A percentile compares a stretch with the other conserved stretches of the same genome.
Conservation (phyloP, 441 rosid genomes). For the Brassica hybrid region DNA sequence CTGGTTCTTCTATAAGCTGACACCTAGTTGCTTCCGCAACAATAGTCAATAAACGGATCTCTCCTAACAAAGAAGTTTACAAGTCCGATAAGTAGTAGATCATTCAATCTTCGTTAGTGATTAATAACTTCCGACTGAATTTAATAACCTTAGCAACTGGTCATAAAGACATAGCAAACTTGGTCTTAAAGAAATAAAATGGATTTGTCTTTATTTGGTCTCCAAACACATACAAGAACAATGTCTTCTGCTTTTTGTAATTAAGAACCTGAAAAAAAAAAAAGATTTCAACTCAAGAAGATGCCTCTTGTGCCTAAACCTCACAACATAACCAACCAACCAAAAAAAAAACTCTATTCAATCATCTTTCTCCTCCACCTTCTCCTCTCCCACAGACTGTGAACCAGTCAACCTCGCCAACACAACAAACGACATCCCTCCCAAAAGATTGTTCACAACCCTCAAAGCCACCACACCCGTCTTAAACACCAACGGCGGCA, state of each 20-base stretch:
- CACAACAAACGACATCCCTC: conserved; percentile 88
- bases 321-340: no score
- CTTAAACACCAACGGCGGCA: conserved; percentile 76
- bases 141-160: no score
- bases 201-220: conserved; percentile 29
- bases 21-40: no score
- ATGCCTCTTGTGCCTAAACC: conserved; percentile 5
- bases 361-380: background rate
- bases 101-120: no score
- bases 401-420: conserved; percentile 78
- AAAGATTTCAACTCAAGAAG: conserved; percentile 12
- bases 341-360: background rate
- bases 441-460: conserved; percentile 79
- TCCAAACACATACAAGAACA: conserved; percentile 19
- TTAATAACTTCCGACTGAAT: no score
- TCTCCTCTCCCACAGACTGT: conserved; percentile 36
- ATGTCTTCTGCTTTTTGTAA: conserved; percentile 26
- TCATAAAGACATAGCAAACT: no score
- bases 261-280: conserved; percentile 24
- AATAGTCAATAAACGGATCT: no score
- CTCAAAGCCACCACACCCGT: conserved; percentile 77
- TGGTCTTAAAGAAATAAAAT: background rate
- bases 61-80: no score
- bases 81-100: no score
- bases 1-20: no score